phyloP scores from a whole-genome alignment of 306 rosid species.

The Ziziphus jujuba region DNA sequence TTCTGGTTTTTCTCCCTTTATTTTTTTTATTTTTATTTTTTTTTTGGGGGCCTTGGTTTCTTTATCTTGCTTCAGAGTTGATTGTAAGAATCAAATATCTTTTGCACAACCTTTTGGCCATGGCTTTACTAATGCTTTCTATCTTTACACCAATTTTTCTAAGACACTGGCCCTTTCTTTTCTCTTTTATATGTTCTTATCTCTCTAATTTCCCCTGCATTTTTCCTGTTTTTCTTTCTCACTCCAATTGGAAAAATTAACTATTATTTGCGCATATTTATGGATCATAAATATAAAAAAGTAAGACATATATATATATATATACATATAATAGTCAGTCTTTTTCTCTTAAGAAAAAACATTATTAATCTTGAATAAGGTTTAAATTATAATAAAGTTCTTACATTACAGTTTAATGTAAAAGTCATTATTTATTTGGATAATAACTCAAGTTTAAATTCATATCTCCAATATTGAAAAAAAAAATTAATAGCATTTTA shows the following conservation, averaged over 20 bases:
- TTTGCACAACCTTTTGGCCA: constrained; percentile 22
- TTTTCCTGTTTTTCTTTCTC: background rate
- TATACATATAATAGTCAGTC: too few species aligned
- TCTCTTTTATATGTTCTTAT: background rate
- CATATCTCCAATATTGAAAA: too few species aligned
- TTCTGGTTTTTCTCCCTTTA: background rate
- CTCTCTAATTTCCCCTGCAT: background rate
- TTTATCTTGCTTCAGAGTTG: constrained; percentile 5
- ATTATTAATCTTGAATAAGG: too few species aligned
- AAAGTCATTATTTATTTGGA: too few species aligned
- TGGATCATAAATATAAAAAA: constrained; percentile 11
- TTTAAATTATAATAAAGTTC: too few species aligned
- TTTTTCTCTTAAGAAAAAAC: too few species aligned
- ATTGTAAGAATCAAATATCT: constrained; percentile 20
- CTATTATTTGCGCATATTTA: constrained; percentile 14
- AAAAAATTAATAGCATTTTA: too few species aligned
- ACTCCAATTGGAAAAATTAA: constrained; percentile 1
- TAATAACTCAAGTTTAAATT: too few species aligned
- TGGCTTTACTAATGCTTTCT: constrained; percentile 27
- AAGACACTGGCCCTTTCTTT: constrained; percentile 22
- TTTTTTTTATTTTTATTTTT: background rate
- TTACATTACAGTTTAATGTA: too few species aligned
- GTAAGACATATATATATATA: too few species aligned
- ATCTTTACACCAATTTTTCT: constrained; percentile 29
- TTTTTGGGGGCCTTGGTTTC: background rate